phyloP scores from a whole-genome alignment of 2,329 filamentous ascomycete genomes.

The Fusarium sp. region DNA sequence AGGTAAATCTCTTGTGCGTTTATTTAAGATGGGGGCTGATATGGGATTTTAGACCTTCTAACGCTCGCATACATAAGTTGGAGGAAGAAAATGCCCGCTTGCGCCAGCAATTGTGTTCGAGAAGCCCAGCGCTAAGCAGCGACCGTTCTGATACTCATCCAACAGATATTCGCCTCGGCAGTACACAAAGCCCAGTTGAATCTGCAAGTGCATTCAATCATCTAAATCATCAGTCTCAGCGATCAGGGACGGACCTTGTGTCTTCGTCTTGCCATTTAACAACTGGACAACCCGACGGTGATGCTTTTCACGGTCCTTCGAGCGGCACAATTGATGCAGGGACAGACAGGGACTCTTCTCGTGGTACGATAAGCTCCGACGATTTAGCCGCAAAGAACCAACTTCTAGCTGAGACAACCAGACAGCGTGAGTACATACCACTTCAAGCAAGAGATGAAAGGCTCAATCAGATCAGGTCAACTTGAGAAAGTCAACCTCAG shows the following conservation, averaged over 20 bases:
- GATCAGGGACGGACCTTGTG: fast-evolving
- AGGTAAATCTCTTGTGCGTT: background rate
- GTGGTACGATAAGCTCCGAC: fast-evolving
- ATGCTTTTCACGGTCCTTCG: constrained; percentile 42
- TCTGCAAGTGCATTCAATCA: fast-evolving
- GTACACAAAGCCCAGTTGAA: fast-evolving
- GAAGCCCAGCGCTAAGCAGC: background rate
- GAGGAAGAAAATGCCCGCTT: constrained; percentile 54
- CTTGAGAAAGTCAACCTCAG: constrained; percentile 9
- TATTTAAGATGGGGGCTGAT: fast-evolving
- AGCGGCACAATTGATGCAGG: constrained; percentile 26
- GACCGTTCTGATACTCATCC: background rate
- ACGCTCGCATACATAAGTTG: constrained; percentile 51
- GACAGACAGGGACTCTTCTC: fast-evolving
- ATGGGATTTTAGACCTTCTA: constrained; percentile 11
- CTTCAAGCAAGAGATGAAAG: constrained; percentile 11
- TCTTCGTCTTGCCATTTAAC: background rate
- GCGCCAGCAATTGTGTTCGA: constrained; percentile 44
- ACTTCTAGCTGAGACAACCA: constrained; percentile 32
- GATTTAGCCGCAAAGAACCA: constrained; percentile 7
- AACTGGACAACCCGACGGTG: constrained; percentile 22
- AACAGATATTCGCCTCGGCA: fast-evolving
- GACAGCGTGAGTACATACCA: constrained; percentile 20
- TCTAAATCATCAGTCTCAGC: too few relatives aligned
- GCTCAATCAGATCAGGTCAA: background rate